Evolutionary conservation across 2,329 filamentous ascomycete genomes (phyloP).

Genomic region (Stagonosporopsis tanaceti): DNA sequence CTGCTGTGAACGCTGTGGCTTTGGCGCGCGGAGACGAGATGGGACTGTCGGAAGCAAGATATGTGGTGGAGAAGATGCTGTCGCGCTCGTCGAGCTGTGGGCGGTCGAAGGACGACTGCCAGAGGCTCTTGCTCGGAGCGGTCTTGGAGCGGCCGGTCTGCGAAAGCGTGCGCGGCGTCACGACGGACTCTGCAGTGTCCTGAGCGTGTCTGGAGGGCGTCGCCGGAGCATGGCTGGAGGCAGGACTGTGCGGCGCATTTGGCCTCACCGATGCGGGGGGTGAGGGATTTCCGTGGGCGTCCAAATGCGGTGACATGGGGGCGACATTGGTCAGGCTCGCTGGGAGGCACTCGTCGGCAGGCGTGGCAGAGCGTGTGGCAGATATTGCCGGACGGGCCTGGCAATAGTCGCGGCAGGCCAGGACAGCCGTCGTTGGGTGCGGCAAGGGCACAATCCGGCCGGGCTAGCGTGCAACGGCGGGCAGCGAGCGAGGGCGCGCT

Average conservation of each 20-base stretch:
- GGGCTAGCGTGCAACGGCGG: conserved; percentile 24
- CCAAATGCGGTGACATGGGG: conserved; percentile 52
- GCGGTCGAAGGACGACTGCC: conserved; percentile 48
- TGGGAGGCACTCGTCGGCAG: conserved; percentile 26
- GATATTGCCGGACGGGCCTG: conserved; percentile 40
- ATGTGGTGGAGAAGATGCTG: conserved; percentile 70
- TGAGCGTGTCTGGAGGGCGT: conserved; percentile 9
- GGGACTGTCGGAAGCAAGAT: conserved; percentile 61
- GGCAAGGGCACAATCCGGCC: conserved; percentile 23
- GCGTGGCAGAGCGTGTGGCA: conserved; percentile 47
- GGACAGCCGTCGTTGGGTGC: conserved; percentile 24
- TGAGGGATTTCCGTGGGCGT: conserved; percentile 51
- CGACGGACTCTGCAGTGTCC: conserved; percentile 19
- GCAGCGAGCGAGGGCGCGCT: conserved; percentile 26
- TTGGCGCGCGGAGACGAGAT: conserved; percentile 48
- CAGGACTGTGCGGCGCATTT: conserved; percentile 34
- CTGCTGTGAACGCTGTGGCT: conserved; percentile 31
- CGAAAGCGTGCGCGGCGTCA: conserved; percentile 47
- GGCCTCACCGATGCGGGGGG: conserved; percentile 52
- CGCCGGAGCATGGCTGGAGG: conserved; percentile 31
- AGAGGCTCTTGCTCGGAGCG: conserved; percentile 44
- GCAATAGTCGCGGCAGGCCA: conserved; percentile 27
- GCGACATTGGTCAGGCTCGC: conserved; percentile 53
- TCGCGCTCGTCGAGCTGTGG: conserved; percentile 69
- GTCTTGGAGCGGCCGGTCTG: conserved; percentile 51